Percentiles rank a stretch among this genome's conserved stretches.
These are phyloP conservation scores for Besnoitia besnoiti DNA, from an alignment of 169 alveolate genomes.

Conservation along the genomic window DNA sequence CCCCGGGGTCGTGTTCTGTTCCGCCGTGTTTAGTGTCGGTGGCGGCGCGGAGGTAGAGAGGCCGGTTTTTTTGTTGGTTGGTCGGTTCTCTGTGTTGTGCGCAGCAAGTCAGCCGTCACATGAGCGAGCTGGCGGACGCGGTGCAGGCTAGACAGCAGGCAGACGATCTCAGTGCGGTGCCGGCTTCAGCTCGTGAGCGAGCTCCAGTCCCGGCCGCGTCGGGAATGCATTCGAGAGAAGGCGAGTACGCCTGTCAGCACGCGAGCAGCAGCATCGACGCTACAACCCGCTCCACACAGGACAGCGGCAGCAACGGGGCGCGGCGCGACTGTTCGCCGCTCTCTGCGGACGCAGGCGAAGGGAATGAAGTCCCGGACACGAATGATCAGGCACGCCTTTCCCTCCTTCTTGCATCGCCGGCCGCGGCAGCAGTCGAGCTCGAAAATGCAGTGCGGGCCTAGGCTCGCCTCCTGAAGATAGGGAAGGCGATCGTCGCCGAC, in stretches of 20 bases:
- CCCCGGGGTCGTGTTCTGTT: too few species aligned
- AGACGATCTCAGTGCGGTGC: background rate
- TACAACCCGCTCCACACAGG: background rate
- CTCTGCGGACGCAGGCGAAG: too few species aligned
- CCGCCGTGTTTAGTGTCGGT: background rate
- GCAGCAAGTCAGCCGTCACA: background rate
- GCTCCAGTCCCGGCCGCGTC: too few species aligned
- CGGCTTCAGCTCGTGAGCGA: too few species aligned
- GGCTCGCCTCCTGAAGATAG: too few species aligned
- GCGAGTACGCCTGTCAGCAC: background rate
- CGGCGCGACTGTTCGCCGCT: background rate
- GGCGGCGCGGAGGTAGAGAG: background rate
- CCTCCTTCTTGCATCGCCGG: too few species aligned
- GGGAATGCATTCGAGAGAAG: background rate
- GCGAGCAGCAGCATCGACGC: background rate
- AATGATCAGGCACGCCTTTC: too few species aligned
- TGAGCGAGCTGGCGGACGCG: slow-evolving; percentile 6
- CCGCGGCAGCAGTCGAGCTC: too few species aligned
- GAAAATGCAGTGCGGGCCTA: too few species aligned
- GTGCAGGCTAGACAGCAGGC: background rate
- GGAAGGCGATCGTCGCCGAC: too few species aligned
- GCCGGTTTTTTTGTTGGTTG: background rate
- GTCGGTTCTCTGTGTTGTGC: background rate
- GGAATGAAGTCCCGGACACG: too few species aligned
- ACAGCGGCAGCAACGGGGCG: background rate